Base-by-base conservation (phyloP, 176 grass and related monocot genomes). In the Aegilops speltoides region DNA sequence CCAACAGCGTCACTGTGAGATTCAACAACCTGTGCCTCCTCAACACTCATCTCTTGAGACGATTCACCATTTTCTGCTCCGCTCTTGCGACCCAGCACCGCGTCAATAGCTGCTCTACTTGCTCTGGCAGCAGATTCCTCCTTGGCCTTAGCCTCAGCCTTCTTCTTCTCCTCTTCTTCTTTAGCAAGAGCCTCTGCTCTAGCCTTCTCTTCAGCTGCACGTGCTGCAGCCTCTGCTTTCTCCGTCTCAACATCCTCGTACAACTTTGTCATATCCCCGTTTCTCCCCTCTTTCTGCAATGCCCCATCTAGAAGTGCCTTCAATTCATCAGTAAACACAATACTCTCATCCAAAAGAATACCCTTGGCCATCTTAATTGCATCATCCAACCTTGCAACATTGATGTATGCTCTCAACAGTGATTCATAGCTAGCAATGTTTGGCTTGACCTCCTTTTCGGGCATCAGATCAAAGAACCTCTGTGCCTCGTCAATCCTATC, bases 91-190 rank as follows among this genome's bases (percentile, higher is more conserved):
- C 90, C 88, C 31, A 94, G 78, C 57, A 97, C 86, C 48, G 90
- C 86, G 41, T 93, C 90, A 68, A 97, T 91, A 83, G 95, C 92
- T 13, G 92, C 92, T 70, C 89, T 76, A 84, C 92, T 97, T 60
- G 95, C 92, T 65, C 82, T 90, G 3, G 90, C 88, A 40, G 90
- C 88, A 4, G 86, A 91, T 85, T 88, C 92, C 82, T 97, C 92
- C 84, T 93, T 97, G 36, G 88, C 92, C 12, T 91, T 91, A 20
- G 73, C 92, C 81, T 97, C 95, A 17, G 79, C 90, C 83, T 94
- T 97, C 84, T 91, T 97, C 71, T 85, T 94, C 79, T 94, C 92
- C 68, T 97, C 92, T 77, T 97, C 92, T 89, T 94, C 95, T 73
- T 88, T 97, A 33, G 83, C 90, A 85, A 94, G 79, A 62, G 86